Evolutionary conservation across 306 rosid species (phyloP), one percentile per base, ranked within the genome.

Genomic region (Oemleria cerasiformis): DNA sequence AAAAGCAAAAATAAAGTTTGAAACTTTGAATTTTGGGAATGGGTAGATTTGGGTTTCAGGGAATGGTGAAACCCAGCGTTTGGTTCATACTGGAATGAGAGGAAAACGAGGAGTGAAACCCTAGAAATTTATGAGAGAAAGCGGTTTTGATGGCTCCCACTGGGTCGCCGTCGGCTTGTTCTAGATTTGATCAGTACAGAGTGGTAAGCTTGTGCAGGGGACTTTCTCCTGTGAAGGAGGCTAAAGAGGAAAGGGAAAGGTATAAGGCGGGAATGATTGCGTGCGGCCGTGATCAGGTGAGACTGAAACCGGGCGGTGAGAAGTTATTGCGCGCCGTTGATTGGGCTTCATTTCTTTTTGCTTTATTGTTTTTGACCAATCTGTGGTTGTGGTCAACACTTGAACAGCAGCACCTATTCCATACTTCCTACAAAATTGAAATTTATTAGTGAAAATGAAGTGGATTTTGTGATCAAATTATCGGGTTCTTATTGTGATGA

Each of bases 101-200:
- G 17, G 50, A 45, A 45, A 45, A 45, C 50, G 50, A 45, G 50
- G 54, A 58, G 70, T 12, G 59, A 75, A 75, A 58, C 38, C 73
- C 72, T 60, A 76, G 17, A 25, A 38, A 2, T 20, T 15, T 10
- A n/a, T 21, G 25, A n/a, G n/a, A 19, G 44, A 51, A 56, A 16
- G 48, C 58, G 57, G 45, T 69, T 69, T 75, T 34, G 63, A 69
- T 47, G 50, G 71, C 74, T 36, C 49, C 70, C 70, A 70, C 79
- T 66, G 36, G 65, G 19, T 14, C 36, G 36, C 3, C 36, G 36
- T 30, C 36, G 17, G 25, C 78, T 57, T 17, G 66, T 30, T 12
- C 34, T 6, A 79, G 84, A 81, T 73, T 83, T 74, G 85, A 76
- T 59, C 62, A 62, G 61, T 71, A 42, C 75, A 79, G 78, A 75